Percentiles rank a stretch among this genome's conserved stretches.
phyloP scores from a whole-genome alignment of 352 stramenopile species.

The Pythium graminicola region DNA sequence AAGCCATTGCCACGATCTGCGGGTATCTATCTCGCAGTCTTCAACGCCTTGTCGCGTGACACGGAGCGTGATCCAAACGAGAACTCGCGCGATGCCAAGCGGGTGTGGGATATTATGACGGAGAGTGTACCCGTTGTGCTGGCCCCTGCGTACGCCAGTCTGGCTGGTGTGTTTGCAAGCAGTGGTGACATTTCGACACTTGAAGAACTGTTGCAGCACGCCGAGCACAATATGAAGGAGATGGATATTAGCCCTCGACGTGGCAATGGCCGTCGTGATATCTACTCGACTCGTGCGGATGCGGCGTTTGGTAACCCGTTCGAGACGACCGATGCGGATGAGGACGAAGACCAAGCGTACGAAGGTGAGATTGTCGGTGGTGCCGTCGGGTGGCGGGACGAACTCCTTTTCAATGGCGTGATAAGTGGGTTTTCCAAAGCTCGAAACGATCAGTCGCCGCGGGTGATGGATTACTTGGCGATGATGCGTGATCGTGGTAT shows the following conservation, averaged over 20 bases:
- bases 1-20: slow-evolving; percentile 34
- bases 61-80: slow-evolving; percentile 47
- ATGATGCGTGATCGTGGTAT: slow-evolving; percentile 45
- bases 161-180: slow-evolving; percentile 73
- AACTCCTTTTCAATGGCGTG: slow-evolving; percentile 69
- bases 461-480: slow-evolving; percentile 55
- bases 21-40: slow-evolving; percentile 66
- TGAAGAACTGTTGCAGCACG: slow-evolving; percentile 53
- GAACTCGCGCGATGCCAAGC: slow-evolving; percentile 65
- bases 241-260: background rate
- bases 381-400: slow-evolving; percentile 31
- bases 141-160: slow-evolving; percentile 72
- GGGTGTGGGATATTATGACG: slow-evolving; percentile 71
- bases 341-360: slow-evolving; percentile 20
- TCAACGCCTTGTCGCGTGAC: slow-evolving; percentile 79
- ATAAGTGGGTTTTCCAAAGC: slow-evolving; percentile 79
- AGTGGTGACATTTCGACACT: slow-evolving; percentile 66
- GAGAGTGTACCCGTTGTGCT: slow-evolving; percentile 55
- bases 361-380: slow-evolving; percentile 6
- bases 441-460: slow-evolving; percentile 53
- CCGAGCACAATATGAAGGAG: slow-evolving; percentile 24
- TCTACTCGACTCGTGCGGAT: too few species aligned
- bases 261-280: too few species aligned
- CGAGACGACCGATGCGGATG: slow-evolving; percentile 14
- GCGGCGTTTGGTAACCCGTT: too few species aligned